Conservation (phyloP, 768 basidiomycete species). For the Mycena galericulata region DNA sequence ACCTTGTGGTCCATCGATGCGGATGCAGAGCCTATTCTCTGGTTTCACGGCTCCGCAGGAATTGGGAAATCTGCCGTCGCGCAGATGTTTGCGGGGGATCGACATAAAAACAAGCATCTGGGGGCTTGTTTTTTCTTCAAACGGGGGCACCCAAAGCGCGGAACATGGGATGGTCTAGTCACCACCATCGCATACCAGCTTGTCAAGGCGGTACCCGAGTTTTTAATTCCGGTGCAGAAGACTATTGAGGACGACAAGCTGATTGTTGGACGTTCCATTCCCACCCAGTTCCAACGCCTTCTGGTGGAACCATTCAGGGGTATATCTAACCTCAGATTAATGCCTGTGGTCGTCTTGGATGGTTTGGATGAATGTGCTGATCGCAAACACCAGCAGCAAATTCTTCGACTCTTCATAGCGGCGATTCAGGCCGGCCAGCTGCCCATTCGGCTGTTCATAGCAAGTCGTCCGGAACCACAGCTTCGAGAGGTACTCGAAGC, state of each 20-base stretch:
- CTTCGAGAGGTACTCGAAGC: background rate
- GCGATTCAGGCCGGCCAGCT: background rate
- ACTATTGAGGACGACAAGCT: background rate
- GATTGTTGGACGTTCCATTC: background rate
- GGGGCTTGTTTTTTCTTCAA: background rate
- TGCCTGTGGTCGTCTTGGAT: background rate
- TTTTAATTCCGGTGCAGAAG: background rate
- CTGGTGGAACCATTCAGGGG: background rate
- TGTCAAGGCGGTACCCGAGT: background rate
- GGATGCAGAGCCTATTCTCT: background rate
- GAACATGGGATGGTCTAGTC: background rate
- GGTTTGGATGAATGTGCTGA: background rate
- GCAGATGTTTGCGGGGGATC: background rate
- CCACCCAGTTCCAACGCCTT: background rate
- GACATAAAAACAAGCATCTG: background rate
- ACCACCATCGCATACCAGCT: conserved; percentile 1
- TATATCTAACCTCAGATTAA: background rate
- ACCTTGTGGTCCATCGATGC: background rate
- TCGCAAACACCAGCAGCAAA: conserved; percentile 1
- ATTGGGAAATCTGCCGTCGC: conserved; percentile 1
- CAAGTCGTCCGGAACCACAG: background rate
- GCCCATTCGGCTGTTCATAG: background rate
- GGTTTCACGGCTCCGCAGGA: background rate
- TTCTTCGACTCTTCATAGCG: background rate
- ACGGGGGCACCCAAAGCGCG: background rate